Evolutionary conservation across 2,329 filamentous ascomycete species (phyloP).

Genomic region (Fusarium kyushuense): DNA sequence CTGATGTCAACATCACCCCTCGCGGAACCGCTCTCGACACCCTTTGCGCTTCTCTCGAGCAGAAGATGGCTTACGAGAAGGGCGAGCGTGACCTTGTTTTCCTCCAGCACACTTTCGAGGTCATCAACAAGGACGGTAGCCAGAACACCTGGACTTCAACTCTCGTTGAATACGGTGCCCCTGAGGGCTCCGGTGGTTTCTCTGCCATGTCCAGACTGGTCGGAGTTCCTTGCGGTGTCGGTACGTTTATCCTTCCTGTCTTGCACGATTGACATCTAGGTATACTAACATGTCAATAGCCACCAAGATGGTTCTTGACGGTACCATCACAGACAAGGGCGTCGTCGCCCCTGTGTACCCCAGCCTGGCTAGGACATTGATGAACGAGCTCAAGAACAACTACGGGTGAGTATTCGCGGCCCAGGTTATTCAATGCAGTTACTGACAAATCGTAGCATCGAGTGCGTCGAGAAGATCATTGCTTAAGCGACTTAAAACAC

Average conservation of each 20-base stretch:
- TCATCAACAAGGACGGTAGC: constrained; percentile 70
- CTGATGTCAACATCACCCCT: constrained; percentile 67
- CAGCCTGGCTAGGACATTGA: constrained; percentile 77
- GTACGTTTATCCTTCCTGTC: constrained; percentile 7
- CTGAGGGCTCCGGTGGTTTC: constrained; percentile 80
- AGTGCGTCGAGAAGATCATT: constrained; percentile 36
- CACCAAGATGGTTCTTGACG: constrained; percentile 81
- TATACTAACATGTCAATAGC: constrained; percentile 50
- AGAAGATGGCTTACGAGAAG: constrained; percentile 76
- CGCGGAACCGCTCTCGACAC: constrained; percentile 76
- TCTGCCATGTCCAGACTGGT: constrained; percentile 87
- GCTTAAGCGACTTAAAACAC: constrained; percentile 12
- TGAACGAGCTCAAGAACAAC: constrained; percentile 82
- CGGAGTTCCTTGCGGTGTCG: constrained; percentile 70
- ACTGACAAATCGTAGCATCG: constrained; percentile 19
- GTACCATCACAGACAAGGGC: constrained; percentile 77
- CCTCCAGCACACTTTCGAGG: constrained; percentile 73
- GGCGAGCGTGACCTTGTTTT: constrained; percentile 71
- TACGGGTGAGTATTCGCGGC: constrained; percentile 61
- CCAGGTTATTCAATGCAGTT: neutral
- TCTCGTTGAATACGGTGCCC: constrained; percentile 84
- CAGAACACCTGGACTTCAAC: constrained; percentile 84
- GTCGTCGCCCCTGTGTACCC: constrained; percentile 81
- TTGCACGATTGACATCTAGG: neutral
- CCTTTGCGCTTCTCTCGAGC: constrained; percentile 71